phyloP scores from a whole-genome alignment of 129 eudicot genomes.

The Gnaphalium uliginosum region DNA sequence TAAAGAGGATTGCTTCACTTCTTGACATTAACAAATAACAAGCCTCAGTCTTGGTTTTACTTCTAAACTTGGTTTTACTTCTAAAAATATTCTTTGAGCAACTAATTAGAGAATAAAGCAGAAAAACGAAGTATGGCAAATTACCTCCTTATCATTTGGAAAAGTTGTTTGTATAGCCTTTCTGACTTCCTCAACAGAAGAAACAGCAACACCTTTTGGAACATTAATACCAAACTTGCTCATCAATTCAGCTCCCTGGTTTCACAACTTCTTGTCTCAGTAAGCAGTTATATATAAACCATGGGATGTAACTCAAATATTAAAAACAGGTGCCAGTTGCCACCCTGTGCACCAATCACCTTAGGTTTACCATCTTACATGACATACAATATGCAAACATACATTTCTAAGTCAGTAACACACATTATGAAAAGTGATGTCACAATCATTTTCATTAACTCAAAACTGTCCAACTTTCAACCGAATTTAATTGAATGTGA shows the following conservation, averaged over 20 bases:
- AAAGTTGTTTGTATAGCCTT: constrained; percentile 59
- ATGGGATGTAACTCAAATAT: background rate
- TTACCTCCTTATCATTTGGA: constrained; percentile 83
- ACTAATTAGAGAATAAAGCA: background rate
- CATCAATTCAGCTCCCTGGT: constrained; percentile 95
- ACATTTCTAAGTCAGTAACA: background rate
- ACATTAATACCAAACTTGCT: constrained; percentile 85
- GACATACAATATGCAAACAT: background rate
- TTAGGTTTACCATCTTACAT: background rate
- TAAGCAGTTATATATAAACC: constrained; percentile 10
- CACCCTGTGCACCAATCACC: constrained; percentile 9
- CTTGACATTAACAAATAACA: too few species aligned
- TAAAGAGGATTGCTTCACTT: background rate
- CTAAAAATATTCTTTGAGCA: background rate
- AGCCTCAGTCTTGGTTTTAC: too few species aligned
- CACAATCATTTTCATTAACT: constrained; percentile 19
- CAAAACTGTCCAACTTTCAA: constrained; percentile 11
- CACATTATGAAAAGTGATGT: background rate
- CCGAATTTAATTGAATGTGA: background rate
- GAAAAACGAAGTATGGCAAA: background rate
- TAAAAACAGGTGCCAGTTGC: background rate
- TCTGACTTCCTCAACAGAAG: constrained; percentile 70
- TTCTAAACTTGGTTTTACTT: too few species aligned
- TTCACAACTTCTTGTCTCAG: constrained; percentile 16
- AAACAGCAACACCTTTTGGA: constrained; percentile 86